A percentile compares a stretch with the other conserved stretches of the same genome.
Conservation (phyloP, 208 protist species). For the Leishmania braziliensis region DNA sequence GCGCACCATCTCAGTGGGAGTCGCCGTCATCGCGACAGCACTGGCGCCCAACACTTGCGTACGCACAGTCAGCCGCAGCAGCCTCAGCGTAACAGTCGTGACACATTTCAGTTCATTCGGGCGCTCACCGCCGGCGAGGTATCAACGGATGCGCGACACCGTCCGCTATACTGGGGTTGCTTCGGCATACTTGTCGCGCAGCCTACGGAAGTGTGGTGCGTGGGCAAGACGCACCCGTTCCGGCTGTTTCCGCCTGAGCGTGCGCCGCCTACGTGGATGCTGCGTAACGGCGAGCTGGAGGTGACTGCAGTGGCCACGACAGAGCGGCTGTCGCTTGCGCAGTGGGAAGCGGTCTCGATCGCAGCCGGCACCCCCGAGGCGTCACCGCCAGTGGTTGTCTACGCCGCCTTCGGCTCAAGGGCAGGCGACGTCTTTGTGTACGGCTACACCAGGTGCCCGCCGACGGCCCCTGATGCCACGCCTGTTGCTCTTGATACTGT, state of each 20-base stretch:
- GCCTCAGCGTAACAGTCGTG: slow-evolving; percentile 2
- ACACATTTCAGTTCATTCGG: slow-evolving; percentile 26
- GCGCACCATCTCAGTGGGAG: slow-evolving; percentile 2
- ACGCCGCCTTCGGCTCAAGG: slow-evolving; percentile 20
- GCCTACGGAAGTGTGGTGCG: slow-evolving; percentile 29
- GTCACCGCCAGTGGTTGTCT: slow-evolving; percentile 6
- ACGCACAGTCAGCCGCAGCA: slow-evolving; percentile 1
- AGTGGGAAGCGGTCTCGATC: slow-evolving; percentile 19
- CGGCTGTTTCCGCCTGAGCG: slow-evolving; percentile 19
- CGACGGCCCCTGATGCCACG: slow-evolving; percentile 10
- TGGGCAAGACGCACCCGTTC: slow-evolving; percentile 30
- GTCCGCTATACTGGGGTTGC: slow-evolving; percentile 25
- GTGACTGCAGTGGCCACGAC: slow-evolving; percentile 22
- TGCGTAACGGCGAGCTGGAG: not conserved
- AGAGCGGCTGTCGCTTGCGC: slow-evolving; percentile 10
- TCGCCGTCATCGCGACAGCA: not conserved
- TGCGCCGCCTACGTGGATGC: not conserved
- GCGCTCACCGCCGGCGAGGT: slow-evolving; percentile 26
- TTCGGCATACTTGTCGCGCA: slow-evolving; percentile 37
- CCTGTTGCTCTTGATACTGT: slow-evolving; percentile 5
- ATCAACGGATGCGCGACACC: slow-evolving; percentile 17
- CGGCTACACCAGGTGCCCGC: slow-evolving; percentile 14
- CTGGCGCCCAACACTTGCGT: not conserved
- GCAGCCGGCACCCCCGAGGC: not conserved
- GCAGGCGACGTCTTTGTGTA: slow-evolving; percentile 29